Evolutionary conservation across 2,329 filamentous ascomycete species (phyloP).

Genomic region (Aspergillus quadricinctus): DNA sequence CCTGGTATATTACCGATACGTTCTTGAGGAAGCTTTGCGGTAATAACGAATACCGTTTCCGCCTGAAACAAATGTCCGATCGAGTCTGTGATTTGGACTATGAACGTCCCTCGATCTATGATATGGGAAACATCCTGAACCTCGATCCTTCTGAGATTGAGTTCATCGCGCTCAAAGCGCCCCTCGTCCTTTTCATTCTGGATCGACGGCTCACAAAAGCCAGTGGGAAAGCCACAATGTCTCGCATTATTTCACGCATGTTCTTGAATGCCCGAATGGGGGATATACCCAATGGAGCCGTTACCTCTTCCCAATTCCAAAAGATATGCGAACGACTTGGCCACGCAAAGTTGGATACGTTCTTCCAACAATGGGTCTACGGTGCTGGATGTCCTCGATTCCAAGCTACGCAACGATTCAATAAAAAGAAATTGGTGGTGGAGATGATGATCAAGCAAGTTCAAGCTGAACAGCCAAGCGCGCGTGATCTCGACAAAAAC

Average conservation of each 20-base stretch:
- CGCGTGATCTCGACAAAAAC: conserved; percentile 61
- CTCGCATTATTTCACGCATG: conserved; percentile 78
- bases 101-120: conserved; percentile 73
- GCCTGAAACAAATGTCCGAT: conserved; percentile 81
- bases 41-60: conserved; percentile 90
- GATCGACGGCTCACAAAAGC: conserved; percentile 88
- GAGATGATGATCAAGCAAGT: conserved; percentile 84
- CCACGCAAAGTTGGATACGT: conserved; percentile 79
- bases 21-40: conserved; percentile 89
- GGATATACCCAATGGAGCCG: conserved; percentile 63
- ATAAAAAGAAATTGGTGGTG: conserved; percentile 94
- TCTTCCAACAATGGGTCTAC: conserved; percentile 91
- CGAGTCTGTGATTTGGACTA: conserved; percentile 76
- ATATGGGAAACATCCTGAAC: conserved; percentile 71
- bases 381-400: conserved; percentile 87
- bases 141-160: conserved; percentile 82
- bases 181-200: conserved; percentile 86
- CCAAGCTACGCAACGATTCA: conserved; percentile 81
- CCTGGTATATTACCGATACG: conserved; percentile 90
- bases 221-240: conserved; percentile 76
- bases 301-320: conserved; percentile 74
- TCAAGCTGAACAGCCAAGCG: conserved; percentile 54
- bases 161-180: conserved; percentile 86
- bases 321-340: conserved; percentile 83
- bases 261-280: conserved; percentile 83